Evolutionary conservation across 2,329 filamentous ascomycete genomes (phyloP), one percentile per base, ranked within the genome.

Genomic region (Sporothrix schenckii): DNA sequence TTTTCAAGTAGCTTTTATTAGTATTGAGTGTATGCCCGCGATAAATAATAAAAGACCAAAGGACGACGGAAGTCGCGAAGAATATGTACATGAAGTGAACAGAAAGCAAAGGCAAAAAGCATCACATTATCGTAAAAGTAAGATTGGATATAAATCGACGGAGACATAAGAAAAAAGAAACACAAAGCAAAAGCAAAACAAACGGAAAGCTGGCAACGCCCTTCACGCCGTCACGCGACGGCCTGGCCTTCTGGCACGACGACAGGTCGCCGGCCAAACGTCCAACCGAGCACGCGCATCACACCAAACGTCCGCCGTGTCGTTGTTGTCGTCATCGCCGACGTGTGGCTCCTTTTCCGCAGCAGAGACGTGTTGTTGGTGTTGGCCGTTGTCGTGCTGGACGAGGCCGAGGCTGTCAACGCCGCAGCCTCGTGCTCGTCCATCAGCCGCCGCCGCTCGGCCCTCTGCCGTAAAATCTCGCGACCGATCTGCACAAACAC

Each of bases 401-500:
- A 66, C 21, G 69, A 63, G n/a, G 60, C 69, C 24, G 66, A 58
- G 24, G 27, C 52, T 2, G 52, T 24, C 30, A 16, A 13, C 3
- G 41, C 50, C n/a, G 14, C 66, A 6, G 53, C 41, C 52, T 69
- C 73, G 69, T 74, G 71, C 69, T 76, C 47, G 27, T 66, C 47
- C 11, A 21, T 5, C 27, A 21, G 75, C 56, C 72, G 72, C 30
- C 74, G 72, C 72, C 77, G 76, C 61, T 74, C 73, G 41, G 68
- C 70, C 41, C 75, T 70, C 72, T 74, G 74, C 68, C 76, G 73
- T n/a, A 82, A 73, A 16, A 81, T 74, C 69, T 81, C 78, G 13
- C 73, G 74, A 1, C 76, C 80, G 1, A 81, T 67, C 24, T 74
- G 71, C 0, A 76, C 74, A 71, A 82, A 81, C 1, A 81, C 47